These are phyloP conservation scores for Saccharum officinarum DNA, from an alignment of 176 grass and related monocot genomes.

Conservation along the genomic window DNA sequence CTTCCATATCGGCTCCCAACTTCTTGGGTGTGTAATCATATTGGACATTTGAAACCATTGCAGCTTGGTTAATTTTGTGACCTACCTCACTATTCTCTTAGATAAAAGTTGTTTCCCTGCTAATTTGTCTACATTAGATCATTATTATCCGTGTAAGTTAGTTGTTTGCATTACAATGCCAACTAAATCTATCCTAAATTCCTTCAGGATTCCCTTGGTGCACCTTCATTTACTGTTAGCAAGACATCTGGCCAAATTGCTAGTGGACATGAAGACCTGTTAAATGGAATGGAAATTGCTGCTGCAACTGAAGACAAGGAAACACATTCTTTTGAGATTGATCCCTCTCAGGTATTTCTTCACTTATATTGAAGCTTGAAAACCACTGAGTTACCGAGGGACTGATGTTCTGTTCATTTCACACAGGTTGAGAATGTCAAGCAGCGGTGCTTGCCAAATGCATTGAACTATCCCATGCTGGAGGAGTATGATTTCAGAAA, in stretches of 20 bases:
- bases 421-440: slow-evolving; percentile 88
- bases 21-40: not conserved
- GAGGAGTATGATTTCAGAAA: slow-evolving; percentile 98
- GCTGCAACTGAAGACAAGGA: slow-evolving; percentile 92
- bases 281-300: slow-evolving; percentile 76
- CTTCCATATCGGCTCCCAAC: not conserved
- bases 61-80: not conserved
- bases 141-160: not conserved
- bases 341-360: slow-evolving; percentile 61
- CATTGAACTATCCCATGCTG: slow-evolving; percentile 87
- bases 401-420: slow-evolving; percentile 20
- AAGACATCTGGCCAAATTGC: slow-evolving; percentile 63
- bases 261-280: slow-evolving; percentile 72
- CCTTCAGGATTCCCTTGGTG: slow-evolving; percentile 66
- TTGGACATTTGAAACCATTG: not conserved
- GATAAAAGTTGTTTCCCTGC: not conserved
- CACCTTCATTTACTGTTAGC: slow-evolving; percentile 63
- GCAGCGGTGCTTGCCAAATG: slow-evolving; percentile 87
- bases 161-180: not conserved
- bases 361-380: slow-evolving; percentile 6
- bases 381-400: not conserved
- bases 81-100: not conserved
- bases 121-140: slow-evolving; percentile 9
- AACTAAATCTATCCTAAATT: slow-evolving; percentile 3
- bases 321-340: slow-evolving; percentile 88